Evolutionary conservation across 768 basidiomycete species (phyloP).

Genomic region (Leucogyrophana mollusca): DNA sequence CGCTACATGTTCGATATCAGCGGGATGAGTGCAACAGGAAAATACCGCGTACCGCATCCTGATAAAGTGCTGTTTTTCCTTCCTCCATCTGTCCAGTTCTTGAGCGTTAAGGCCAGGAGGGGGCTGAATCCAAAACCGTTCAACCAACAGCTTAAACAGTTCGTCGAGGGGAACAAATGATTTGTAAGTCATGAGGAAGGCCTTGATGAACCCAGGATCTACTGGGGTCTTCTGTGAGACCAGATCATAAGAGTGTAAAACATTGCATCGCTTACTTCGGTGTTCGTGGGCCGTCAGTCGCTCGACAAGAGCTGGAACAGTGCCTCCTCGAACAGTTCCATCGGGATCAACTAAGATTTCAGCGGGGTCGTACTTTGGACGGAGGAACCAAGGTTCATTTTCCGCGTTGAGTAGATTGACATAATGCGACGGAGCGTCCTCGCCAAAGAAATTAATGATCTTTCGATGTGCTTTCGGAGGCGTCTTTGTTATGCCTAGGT

Average conservation of each 20-base stretch:
- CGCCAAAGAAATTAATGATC: constrained; percentile 50
- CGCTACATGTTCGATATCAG: constrained; percentile 32
- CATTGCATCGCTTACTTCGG: constrained; percentile 40
- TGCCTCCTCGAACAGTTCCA: constrained; percentile 61
- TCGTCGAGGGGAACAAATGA: constrained; percentile 59
- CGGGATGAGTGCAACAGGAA: neutral
- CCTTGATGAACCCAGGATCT: constrained; percentile 57
- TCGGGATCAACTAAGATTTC: constrained; percentile 66
- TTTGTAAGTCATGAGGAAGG: constrained; percentile 71
- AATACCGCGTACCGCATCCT: constrained; percentile 49
- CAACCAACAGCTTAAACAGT: constrained; percentile 52
- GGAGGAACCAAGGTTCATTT: constrained; percentile 58
- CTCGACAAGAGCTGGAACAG: constrained; percentile 58
- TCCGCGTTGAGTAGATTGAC: constrained; percentile 38
- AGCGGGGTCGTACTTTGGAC: constrained; percentile 49
- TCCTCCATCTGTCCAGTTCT: constrained; percentile 54
- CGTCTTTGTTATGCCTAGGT: constrained; percentile 9
- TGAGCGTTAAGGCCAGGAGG: constrained; percentile 42
- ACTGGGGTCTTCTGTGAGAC: constrained; percentile 6
- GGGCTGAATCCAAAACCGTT: constrained; percentile 55
- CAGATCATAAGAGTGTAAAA: neutral
- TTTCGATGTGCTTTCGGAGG: constrained; percentile 33
- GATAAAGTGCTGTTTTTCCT: constrained; percentile 56
- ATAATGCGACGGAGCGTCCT: constrained; percentile 46
- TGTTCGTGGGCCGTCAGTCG: constrained; percentile 65